Conservation (phyloP, 2,329 filamentous ascomycete genomes). For the Pseudopithomyces maydicus region DNA sequence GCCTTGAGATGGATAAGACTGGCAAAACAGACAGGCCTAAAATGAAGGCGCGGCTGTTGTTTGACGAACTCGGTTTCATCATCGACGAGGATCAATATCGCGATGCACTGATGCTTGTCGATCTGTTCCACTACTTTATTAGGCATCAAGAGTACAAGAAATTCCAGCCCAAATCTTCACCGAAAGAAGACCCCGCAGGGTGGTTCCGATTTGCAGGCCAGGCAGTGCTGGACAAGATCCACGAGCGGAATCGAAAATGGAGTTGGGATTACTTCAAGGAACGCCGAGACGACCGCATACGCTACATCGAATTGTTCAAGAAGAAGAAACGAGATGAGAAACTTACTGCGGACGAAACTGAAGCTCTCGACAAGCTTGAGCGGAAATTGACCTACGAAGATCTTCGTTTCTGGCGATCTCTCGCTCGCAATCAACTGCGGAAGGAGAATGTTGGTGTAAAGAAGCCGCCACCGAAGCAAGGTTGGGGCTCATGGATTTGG, state of each 20-base stretch:
- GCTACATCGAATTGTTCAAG: conserved; percentile 95
- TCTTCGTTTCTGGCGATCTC: conserved; percentile 92
- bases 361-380: conserved; percentile 78
- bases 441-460: conserved; percentile 94
- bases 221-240: conserved; percentile 89
- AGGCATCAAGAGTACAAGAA: conserved; percentile 97
- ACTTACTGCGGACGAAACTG: conserved; percentile 70
- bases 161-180: conserved; percentile 80
- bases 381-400: conserved; percentile 92
- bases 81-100: conserved; percentile 97
- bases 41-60: conserved; percentile 87
- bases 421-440: conserved; percentile 90
- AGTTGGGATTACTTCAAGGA: conserved; percentile 96
- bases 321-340: conserved; percentile 77
- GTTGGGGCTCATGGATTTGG: conserved; percentile 93
- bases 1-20: conserved; percentile 93
- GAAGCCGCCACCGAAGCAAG: conserved; percentile 75
- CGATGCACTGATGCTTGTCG: conserved; percentile 96
- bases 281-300: conserved; percentile 82
- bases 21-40: conserved; percentile 79
- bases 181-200: conserved; percentile 87
- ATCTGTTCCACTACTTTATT: conserved; percentile 98
- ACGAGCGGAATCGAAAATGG: conserved; percentile 90
- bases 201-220: conserved; percentile 93
- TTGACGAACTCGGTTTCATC: conserved; percentile 98